A percentile compares a stretch with the other conserved stretches of the same genome.
These are phyloP conservation scores for Candida frijolesensis DNA, from an alignment of 1,139 yeast genomes.

Conservation along the genomic window DNA sequence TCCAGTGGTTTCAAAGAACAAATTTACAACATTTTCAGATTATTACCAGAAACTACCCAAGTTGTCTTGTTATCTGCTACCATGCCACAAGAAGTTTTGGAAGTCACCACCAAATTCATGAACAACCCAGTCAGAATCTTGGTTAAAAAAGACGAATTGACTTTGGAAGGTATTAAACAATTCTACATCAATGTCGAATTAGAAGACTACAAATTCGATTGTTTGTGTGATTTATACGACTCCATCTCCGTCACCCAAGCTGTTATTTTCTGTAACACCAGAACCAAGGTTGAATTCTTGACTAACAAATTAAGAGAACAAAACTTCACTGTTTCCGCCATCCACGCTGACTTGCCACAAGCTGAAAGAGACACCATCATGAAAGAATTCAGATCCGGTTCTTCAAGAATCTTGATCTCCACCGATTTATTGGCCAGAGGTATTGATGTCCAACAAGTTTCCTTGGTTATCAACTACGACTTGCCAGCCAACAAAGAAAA, in stretches of 20 bases:
- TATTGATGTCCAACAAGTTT: constrained; percentile 99
- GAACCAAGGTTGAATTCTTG: constrained; percentile 94
- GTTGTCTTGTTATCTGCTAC: constrained; percentile 97
- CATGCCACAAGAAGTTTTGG: constrained; percentile 96
- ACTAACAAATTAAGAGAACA: constrained; percentile 83
- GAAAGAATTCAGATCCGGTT: constrained; percentile 98
- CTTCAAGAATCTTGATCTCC: constrained; percentile 94
- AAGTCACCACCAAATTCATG: constrained; percentile 96
- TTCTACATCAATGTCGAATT: constrained; percentile 91
- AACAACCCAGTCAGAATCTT: constrained; percentile 95
- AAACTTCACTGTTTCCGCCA: constrained; percentile 94
- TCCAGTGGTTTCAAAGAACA: constrained; percentile 97
- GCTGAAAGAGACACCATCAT: constrained; percentile 96
- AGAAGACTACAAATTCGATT: constrained; percentile 93
- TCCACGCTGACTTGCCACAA: constrained; percentile 97
- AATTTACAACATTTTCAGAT: constrained; percentile 93
- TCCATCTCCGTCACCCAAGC: constrained; percentile 98
- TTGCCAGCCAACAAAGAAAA: constrained; percentile 97
- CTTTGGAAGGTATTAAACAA: constrained; percentile 98
- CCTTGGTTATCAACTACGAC: constrained; percentile 96
- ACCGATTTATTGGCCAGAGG: constrained; percentile 99
- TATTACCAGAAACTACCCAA: constrained; percentile 92
- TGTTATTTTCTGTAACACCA: constrained; percentile 98
- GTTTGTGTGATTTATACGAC: constrained; percentile 95
- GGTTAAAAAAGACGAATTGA: constrained; percentile 97